Percentiles rank a stretch among this genome's conserved stretches.
These are phyloP conservation scores for Suillus plorans DNA, from an alignment of 768 basidiomycete genomes.

Conservation along the genomic window DNA sequence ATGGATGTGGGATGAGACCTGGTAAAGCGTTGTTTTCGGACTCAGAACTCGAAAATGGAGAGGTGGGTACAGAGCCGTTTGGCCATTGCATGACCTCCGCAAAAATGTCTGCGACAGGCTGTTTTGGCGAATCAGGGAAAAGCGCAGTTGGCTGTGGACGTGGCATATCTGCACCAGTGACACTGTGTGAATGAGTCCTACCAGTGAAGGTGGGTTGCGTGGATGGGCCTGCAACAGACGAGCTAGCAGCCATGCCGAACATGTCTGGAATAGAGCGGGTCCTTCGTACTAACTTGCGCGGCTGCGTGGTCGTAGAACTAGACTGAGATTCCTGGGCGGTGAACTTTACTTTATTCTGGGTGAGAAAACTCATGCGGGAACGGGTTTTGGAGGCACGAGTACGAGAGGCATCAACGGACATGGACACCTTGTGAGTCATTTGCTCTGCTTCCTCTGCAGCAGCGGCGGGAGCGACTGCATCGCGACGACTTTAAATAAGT, in stretches of 20 bases:
- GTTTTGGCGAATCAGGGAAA: conserved; percentile 26
- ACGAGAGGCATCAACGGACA: conserved; percentile 38
- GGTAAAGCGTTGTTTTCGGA: conserved; percentile 19
- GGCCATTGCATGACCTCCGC: conserved; percentile 66
- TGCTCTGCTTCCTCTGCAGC: conserved; percentile 48
- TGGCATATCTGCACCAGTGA: conserved; percentile 67
- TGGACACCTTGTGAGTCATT: conserved; percentile 32
- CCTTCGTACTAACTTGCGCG: conserved; percentile 62
- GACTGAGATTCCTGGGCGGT: conserved; percentile 28
- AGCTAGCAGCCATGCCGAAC: conserved; percentile 25
- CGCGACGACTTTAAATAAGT: conserved; percentile 47
- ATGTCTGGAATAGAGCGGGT: conserved; percentile 73
- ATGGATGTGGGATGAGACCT: conserved; percentile 49
- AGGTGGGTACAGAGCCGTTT: conserved; percentile 33
- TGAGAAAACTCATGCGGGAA: conserved; percentile 63
- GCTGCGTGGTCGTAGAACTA: conserved; percentile 12
- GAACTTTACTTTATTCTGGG: conserved; percentile 50
- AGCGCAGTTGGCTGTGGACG: conserved; percentile 34
- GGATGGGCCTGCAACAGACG: conserved; percentile 32
- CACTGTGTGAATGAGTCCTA: conserved; percentile 76
- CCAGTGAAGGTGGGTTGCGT: conserved; percentile 39
- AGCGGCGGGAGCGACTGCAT: conserved; percentile 59
- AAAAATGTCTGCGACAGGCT: conserved; percentile 53
- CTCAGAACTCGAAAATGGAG: conserved; percentile 33
- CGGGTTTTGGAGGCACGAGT: conserved; percentile 44